Evolutionary conservation across 768 basidiomycete genomes (phyloP).

Genomic region (Mycena leptocephala): DNA sequence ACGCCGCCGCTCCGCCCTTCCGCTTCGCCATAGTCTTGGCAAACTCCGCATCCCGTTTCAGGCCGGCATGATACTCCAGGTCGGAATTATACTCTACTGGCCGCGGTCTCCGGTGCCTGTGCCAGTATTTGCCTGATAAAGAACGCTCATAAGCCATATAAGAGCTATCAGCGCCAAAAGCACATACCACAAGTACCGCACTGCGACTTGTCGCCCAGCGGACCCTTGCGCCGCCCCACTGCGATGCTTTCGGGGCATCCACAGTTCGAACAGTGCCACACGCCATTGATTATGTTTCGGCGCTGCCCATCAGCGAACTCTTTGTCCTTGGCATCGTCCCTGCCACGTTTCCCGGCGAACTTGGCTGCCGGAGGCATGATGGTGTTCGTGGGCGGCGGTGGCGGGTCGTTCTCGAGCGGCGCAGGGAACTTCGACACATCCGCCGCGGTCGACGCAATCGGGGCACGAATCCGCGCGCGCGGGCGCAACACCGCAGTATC

Average conservation of each 20-base stretch:
- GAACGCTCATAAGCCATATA: conserved; percentile 18
- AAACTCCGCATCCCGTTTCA: conserved; percentile 70
- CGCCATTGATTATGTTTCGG: conserved; percentile 84
- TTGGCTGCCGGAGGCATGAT: conserved; percentile 51
- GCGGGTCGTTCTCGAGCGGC: conserved; percentile 72
- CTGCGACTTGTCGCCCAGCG: conserved; percentile 90
- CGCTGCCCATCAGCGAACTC: conserved; percentile 90
- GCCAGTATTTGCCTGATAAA: conserved; percentile 88
- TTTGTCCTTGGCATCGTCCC: conserved; percentile 89
- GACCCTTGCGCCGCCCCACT: conserved; percentile 90
- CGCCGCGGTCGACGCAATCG: conserved; percentile 78
- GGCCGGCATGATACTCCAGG: conserved; percentile 74
- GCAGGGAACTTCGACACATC: conserved; percentile 72
- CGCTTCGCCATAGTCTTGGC: conserved; percentile 58
- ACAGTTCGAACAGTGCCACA: conserved; percentile 97
- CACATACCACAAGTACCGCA: conserved; percentile 92
- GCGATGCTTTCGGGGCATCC: conserved; percentile 93
- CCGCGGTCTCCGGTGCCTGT: conserved; percentile 86
- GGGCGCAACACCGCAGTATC: conserved; percentile 71
- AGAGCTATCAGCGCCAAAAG: conserved; percentile 12
- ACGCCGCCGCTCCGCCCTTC: conserved; percentile 59
- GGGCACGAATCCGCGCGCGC: conserved; percentile 72
- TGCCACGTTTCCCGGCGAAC: conserved; percentile 75
- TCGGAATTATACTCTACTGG: conserved; percentile 88
- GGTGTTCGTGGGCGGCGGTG: conserved; percentile 56